Base-by-base conservation (phyloP, 768 basidiomycete genomes). In the Lentinula guzmanii region DNA sequence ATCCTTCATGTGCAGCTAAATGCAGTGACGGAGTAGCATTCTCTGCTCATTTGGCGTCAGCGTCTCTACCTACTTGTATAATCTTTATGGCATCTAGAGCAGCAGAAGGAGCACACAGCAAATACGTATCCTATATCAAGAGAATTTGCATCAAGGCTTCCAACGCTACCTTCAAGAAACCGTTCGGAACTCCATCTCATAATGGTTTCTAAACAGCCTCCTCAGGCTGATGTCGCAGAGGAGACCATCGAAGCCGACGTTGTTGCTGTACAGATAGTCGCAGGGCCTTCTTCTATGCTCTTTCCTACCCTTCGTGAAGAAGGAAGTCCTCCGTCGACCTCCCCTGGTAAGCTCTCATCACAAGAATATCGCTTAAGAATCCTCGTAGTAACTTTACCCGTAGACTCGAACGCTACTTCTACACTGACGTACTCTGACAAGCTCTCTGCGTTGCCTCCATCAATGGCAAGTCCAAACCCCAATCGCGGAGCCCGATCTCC, bases 401-500 rank as follows among this genome's bases (percentile, higher is more conserved):
- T 42, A 68, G 71, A 65, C 10, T 74, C 76, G 2, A 72, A 74
- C 28, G 63, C 64, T 18, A 74, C 77, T 1, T 21, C 46, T 24
- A 76, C 73, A 55, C 79, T 81, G 3, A 79, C 78, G 5, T 75
- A 72, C 18, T 79, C 78, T 9, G 77, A 79, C 65, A 79, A 79
- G 58, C 71, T 79, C 16, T 75, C 77, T n/a, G 77, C 75, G 16
- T 69, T 79, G 9, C 77, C 76, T 11, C 60, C 67, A 18, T 67
- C 71, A 1, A 57, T 67, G 41, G 41, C 68, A 52, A 68, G 76
- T 34, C 71, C 75, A 31, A 68, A 77, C 28, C 75, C 77, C 0
- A 72, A 60, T 41, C 48, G 41, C 37, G 16, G 35, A 28, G 37
- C 28, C 15, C 46, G 59, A 69, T n/a, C 67, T 69, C 9, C 68